Evolutionary conservation across 352 stramenopile species (phyloP).

Genomic region (Phytophthora aleatoria): DNA sequence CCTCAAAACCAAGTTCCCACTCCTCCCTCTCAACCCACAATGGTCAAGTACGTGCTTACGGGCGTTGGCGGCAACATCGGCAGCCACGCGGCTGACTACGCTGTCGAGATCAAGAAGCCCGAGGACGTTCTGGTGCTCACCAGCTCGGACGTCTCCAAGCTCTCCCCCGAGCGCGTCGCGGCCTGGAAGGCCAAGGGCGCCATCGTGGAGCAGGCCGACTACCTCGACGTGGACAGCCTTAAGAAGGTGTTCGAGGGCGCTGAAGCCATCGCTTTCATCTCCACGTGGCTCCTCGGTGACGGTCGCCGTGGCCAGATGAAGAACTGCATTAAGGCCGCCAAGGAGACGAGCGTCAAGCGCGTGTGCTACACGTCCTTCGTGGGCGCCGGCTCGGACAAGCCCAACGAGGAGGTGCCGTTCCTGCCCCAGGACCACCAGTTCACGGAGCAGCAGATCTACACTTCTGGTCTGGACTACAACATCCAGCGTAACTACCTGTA

Average conservation of each 20-base stretch:
- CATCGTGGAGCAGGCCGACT: constrained; percentile 20
- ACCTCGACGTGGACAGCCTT: constrained; percentile 27
- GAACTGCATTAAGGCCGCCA: constrained; percentile 27
- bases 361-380: constrained; percentile 43
- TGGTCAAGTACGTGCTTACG: constrained; percentile 37
- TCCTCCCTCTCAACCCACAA: constrained; percentile 11
- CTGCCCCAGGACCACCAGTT: constrained; percentile 37
- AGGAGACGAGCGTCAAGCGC: constrained; percentile 32
- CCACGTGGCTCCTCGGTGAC: constrained; percentile 34
- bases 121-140: constrained; percentile 29
- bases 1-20: constrained; percentile 15
- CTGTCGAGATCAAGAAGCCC: constrained; percentile 27
- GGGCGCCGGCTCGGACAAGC: constrained; percentile 20
- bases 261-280: constrained; percentile 32
- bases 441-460: constrained; percentile 20
- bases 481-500: constrained; percentile 49
- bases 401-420: constrained; percentile 37
- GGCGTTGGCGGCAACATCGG: constrained; percentile 37
- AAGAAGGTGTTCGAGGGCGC: constrained; percentile 34
- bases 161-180: constrained; percentile 14
- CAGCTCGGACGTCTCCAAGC: constrained; percentile 26
- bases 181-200: constrained; percentile 24
- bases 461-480: constrained; percentile 36
- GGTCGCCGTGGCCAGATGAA: constrained; percentile 25
- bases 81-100: constrained; percentile 28